These are phyloP conservation scores for Nelumbo lutea DNA, from an alignment of 164 flowering plant genomes.

Conservation along the genomic window DNA sequence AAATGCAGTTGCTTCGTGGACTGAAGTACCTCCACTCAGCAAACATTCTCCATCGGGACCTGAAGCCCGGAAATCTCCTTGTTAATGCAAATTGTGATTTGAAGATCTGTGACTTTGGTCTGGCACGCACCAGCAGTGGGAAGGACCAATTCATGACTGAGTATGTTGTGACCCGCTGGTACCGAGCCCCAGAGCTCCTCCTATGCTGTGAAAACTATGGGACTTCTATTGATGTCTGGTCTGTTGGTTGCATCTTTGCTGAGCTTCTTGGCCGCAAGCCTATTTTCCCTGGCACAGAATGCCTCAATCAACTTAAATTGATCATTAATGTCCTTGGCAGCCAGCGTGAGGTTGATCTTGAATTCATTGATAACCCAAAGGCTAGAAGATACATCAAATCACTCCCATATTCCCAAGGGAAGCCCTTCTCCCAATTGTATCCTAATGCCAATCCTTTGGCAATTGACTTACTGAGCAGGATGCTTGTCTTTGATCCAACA, in stretches of 20 bases:
- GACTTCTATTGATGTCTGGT: conserved; percentile 95
- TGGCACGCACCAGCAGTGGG: conserved; percentile 76
- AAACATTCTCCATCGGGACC: conserved; percentile 88
- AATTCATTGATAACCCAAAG: conserved; percentile 77
- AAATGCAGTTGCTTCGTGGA: conserved; percentile 73
- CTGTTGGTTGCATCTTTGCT: conserved; percentile 94
- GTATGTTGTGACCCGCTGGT: conserved; percentile 97
- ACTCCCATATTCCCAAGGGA: conserved; percentile 55
- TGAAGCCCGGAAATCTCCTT: conserved; percentile 92
- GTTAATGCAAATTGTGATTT: conserved; percentile 90
- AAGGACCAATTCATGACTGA: conserved; percentile 94
- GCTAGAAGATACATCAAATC: conserved; percentile 66
- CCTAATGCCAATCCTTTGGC: conserved; percentile 78
- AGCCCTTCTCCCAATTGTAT: conserved; percentile 55
- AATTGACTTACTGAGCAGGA: conserved; percentile 67
- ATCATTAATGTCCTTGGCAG: conserved; percentile 82
- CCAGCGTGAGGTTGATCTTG: conserved; percentile 64
- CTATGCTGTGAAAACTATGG: conserved; percentile 92
- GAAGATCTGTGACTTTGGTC: conserved; percentile 90
- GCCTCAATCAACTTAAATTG: conserved; percentile 83
- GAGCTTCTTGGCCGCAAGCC: conserved; percentile 91
- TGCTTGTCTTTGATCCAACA: conserved; percentile 88
- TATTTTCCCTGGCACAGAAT: conserved; percentile 84
- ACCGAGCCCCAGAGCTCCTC: conserved; percentile 91
- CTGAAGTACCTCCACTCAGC: conserved; percentile 92